These are phyloP conservation scores for Stereocaulon alpinum DNA, from an alignment of 495 filamentous ascomycete species.

Conservation along the genomic window DNA sequence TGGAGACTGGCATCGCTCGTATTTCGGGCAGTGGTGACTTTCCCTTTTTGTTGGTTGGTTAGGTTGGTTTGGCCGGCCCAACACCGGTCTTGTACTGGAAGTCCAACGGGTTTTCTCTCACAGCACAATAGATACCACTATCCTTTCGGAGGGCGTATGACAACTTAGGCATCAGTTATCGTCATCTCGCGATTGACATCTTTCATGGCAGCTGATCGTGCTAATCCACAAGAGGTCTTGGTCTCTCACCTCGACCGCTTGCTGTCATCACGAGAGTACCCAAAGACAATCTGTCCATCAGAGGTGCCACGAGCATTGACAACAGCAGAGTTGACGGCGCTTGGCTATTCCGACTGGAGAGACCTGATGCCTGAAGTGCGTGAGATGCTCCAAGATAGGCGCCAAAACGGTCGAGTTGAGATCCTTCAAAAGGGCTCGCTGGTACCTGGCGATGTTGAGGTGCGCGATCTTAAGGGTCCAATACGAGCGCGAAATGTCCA, in stretches of 20 bases:
- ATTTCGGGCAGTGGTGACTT: too few relatives aligned
- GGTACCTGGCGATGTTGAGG: constrained; percentile 20
- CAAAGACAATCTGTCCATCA: constrained; percentile 43
- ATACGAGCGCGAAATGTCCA: constrained; percentile 29
- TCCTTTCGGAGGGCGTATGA: not conserved
- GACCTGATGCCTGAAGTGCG: constrained; percentile 36
- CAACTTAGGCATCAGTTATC: not conserved
- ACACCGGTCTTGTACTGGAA: too few relatives aligned
- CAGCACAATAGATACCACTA: too few relatives aligned
- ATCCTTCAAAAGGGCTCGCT: constrained; percentile 38
- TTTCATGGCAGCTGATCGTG: not conserved
- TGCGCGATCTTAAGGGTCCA: constrained; percentile 31
- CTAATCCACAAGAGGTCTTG: not conserved
- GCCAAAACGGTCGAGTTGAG: constrained; percentile 32
- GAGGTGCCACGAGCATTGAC: constrained; percentile 37
- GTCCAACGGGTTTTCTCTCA: too few relatives aligned
- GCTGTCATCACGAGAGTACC: constrained; percentile 21
- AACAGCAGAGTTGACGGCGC: constrained; percentile 23
- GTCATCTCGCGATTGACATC: not conserved
- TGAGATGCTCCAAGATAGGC: constrained; percentile 28
- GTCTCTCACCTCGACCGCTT: constrained; percentile 1
- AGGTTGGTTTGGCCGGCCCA: too few relatives aligned
- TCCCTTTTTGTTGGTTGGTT: too few relatives aligned
- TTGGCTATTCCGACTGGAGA: constrained; percentile 30
- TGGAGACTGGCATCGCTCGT: too few relatives aligned